These are phyloP conservation scores for Biscogniauxia sp. DNA, from an alignment of 2,329 filamentous ascomycete genomes.

Conservation along the genomic window DNA sequence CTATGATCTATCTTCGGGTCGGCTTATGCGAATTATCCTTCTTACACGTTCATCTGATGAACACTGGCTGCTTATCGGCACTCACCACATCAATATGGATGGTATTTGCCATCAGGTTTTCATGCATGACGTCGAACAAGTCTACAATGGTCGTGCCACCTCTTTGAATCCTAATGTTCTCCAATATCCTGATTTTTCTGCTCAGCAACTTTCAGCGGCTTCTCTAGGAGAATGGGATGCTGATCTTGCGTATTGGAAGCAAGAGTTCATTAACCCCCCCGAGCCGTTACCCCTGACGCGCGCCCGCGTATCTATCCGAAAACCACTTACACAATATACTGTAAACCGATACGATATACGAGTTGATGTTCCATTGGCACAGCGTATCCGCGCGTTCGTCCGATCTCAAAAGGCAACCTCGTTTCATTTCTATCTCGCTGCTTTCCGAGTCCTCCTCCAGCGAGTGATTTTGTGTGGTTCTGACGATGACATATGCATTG, in stretches of 20 bases:
- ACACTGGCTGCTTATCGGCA: slow-evolving; percentile 10
- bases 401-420: slow-evolving; percentile 8
- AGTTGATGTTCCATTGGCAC: too few relatives aligned
- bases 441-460: slow-evolving; percentile 31
- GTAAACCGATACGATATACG: too few relatives aligned
- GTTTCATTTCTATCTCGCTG: slow-evolving; percentile 37
- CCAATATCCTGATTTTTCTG: neutral
- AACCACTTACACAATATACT: too few relatives aligned
- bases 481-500: slow-evolving; percentile 37
- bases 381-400: neutral
- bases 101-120: slow-evolving; percentile 7
- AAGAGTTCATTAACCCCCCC: too few relatives aligned
- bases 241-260: too few relatives aligned
- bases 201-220: too few relatives aligned
- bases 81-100: slow-evolving; percentile 11
- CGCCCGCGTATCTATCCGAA: too few relatives aligned
- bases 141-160: neutral
- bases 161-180: neutral
- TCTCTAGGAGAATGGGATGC: too few relatives aligned
- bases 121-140: slow-evolving; percentile 5
- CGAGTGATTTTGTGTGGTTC: slow-evolving; percentile 16
- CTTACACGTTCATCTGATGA: slow-evolving; percentile 2
- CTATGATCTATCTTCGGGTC: slow-evolving; percentile 10
- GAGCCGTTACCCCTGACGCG: too few relatives aligned
- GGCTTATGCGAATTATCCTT: slow-evolving; percentile 8